phyloP scores from a whole-genome alignment of 345 rosid genomes.

The Euphorbia pulcherrima region DNA sequence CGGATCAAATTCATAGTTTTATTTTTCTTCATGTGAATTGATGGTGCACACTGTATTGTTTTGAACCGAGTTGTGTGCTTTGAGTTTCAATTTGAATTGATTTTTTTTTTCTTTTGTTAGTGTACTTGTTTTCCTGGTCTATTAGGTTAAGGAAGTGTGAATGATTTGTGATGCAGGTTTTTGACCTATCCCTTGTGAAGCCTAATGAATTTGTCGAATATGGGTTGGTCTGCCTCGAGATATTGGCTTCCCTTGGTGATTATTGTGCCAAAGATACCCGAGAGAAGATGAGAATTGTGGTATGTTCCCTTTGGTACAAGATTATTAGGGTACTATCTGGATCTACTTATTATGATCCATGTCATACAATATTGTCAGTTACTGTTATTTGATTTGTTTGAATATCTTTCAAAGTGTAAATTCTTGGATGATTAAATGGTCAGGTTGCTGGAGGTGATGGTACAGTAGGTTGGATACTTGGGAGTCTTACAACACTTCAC shows the following conservation, averaged over 20 bases:
- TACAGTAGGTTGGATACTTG: constrained; percentile 94
- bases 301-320: constrained; percentile 27
- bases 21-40: neutral
- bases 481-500: constrained; percentile 69
- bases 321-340: neutral
- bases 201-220: constrained; percentile 68
- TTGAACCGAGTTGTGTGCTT: neutral
- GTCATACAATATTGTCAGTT: neutral
- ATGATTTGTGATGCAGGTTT: constrained; percentile 48
- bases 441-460: constrained; percentile 99
- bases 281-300: constrained; percentile 75
- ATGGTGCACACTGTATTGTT: neutral
- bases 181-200: constrained; percentile 75
- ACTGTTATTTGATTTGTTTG: neutral
- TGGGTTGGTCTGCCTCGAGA: constrained; percentile 82
- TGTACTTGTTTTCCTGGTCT: neutral
- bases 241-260: constrained; percentile 66
- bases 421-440: constrained; percentile 23
- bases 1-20: neutral
- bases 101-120: neutral
- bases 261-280: constrained; percentile 74
- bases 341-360: neutral
- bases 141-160: neutral
- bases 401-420: constrained; percentile 6
- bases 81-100: neutral